Percentiles rank a stretch among this genome's conserved stretches.
Evolutionary conservation across 371 early-diverging fungal genomes (phyloP).

Genomic region (Mortierella sp.): DNA sequence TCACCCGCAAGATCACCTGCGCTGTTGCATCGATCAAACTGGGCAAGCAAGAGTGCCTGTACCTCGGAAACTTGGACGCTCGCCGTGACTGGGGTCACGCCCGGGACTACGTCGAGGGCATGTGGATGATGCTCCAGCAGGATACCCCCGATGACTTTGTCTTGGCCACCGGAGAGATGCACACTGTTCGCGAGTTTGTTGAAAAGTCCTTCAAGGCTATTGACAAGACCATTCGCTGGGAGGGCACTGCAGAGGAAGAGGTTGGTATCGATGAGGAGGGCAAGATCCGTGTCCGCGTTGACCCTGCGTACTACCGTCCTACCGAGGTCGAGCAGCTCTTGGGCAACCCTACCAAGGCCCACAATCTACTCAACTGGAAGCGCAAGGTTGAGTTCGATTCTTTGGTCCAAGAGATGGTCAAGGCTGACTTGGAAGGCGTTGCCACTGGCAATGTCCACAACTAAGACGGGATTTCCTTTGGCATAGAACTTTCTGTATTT

Average conservation of each 20-base stretch:
- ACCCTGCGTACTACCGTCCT: constrained; percentile 87
- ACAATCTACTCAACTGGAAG: constrained; percentile 77
- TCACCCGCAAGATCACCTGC: constrained; percentile 87
- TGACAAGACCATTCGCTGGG: constrained; percentile 80
- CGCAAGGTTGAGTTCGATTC: constrained; percentile 78
- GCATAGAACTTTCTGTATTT: constrained; percentile 2
- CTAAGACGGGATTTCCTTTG: constrained; percentile 5
- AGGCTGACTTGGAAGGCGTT: constrained; percentile 71
- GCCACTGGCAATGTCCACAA: constrained; percentile 49
- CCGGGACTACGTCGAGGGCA: constrained; percentile 87
- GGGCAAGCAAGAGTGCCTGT: constrained; percentile 78
- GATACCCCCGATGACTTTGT: constrained; percentile 84
- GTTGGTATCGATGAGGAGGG: constrained; percentile 80
- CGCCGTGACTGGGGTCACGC: constrained; percentile 94
- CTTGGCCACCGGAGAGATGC: constrained; percentile 87
- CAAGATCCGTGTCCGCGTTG: constrained; percentile 76
- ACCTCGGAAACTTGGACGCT: constrained; percentile 87
- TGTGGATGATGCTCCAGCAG: constrained; percentile 92
- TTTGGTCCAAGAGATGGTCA: constrained; percentile 79
- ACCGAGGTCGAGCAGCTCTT: constrained; percentile 87
- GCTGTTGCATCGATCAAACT: constrained; percentile 85
- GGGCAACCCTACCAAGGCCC: constrained; percentile 86
- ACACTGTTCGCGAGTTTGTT: constrained; percentile 85
- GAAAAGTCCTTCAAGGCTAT: constrained; percentile 83
- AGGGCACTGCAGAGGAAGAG: constrained; percentile 80